Conservation (phyloP, 805 yeast genomes). For the Priceomyces haplophilus region DNA sequence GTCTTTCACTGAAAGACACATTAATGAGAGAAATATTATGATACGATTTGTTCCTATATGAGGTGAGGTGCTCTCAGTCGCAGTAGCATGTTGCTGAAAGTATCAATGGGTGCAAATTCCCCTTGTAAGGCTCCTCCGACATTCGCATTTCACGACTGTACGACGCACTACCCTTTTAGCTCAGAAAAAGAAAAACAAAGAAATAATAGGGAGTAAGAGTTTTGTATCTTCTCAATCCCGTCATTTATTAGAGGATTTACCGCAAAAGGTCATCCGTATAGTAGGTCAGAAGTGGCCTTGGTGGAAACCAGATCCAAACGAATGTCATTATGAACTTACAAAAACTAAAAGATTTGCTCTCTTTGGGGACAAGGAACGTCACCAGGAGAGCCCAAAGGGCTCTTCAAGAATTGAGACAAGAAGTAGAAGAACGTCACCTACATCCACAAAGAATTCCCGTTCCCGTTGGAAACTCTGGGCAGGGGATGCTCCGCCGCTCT, state of each 20-base stretch:
- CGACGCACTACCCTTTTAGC: neutral
- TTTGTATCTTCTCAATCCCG: too few relatives aligned
- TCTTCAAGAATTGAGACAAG: conserved; percentile 46
- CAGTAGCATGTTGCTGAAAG: neutral
- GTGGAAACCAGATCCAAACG: neutral
- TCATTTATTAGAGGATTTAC: too few relatives aligned
- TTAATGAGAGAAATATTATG: too few relatives aligned
- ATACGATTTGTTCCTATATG: too few relatives aligned
- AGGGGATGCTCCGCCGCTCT: conserved; percentile 8
- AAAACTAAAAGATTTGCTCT: conserved; percentile 41
- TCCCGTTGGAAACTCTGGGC: conserved; percentile 32
- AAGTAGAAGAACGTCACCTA: conserved; percentile 22
- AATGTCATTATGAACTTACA: conserved; percentile 6
- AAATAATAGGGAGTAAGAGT: neutral
- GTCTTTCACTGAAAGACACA: too few relatives aligned
- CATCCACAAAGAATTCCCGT: conserved; percentile 37
- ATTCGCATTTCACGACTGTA: neutral
- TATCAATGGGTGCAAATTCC: neutral
- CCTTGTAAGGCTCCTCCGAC: neutral
- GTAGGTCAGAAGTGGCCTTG: too few relatives aligned
- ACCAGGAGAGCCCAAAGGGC: conserved; percentile 46
- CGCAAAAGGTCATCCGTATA: too few relatives aligned
- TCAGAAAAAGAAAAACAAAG: neutral
- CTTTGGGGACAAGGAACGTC: conserved; percentile 42
- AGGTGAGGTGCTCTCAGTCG: too few relatives aligned